Percentiles rank a stretch among this genome's conserved stretches.
Evolutionary conservation across 257 asterid genomes (phyloP).

Genomic region (Gentiana dahurica): DNA sequence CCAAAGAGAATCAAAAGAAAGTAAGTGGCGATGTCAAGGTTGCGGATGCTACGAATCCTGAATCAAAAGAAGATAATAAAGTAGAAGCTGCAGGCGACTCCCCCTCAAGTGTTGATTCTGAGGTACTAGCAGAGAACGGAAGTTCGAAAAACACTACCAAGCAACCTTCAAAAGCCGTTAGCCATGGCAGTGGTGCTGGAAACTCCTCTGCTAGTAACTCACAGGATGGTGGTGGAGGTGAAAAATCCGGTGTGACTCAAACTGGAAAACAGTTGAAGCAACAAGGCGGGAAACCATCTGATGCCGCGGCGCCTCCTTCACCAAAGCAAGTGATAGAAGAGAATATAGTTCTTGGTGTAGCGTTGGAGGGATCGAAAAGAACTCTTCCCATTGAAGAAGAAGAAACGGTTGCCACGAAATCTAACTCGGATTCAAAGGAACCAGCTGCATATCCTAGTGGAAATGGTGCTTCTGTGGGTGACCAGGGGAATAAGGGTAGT

Average conservation of each 20-base stretch:
- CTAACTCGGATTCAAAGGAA: conserved; percentile 40
- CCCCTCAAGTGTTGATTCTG: conserved; percentile 20
- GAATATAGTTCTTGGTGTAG: conserved; percentile 94
- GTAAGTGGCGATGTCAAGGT: conserved; percentile 35
- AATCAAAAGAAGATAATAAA: conserved; percentile 31
- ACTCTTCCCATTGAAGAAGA: conserved; percentile 95
- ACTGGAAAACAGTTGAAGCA: conserved; percentile 36
- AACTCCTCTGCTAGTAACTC: conserved; percentile 12
- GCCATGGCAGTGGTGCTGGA: conserved; percentile 4
- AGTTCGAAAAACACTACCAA: conserved; percentile 12
- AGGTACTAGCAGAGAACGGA: conserved; percentile 17
- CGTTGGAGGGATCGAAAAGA: conserved; percentile 89
- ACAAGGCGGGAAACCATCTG: conserved; percentile 29
- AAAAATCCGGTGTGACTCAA: conserved; percentile 22
- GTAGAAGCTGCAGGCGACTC: conserved; percentile 17
- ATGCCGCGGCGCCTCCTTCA: conserved; percentile 19
- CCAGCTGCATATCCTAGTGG: conserved; percentile 45
- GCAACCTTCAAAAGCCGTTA: conserved; percentile 30
- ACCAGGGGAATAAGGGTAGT: conserved; percentile 40
- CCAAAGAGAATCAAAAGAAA: conserved; percentile 29
- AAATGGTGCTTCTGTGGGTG: conserved; percentile 24
- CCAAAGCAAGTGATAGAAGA: conserved; percentile 67
- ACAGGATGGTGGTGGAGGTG: conserved; percentile 18
- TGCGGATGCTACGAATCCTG: conserved; percentile 24
- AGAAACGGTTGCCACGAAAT: conserved; percentile 22